Base-by-base conservation (phyloP, 2,329 filamentous ascomycete genomes). In the Xylariaceae sp. region DNA sequence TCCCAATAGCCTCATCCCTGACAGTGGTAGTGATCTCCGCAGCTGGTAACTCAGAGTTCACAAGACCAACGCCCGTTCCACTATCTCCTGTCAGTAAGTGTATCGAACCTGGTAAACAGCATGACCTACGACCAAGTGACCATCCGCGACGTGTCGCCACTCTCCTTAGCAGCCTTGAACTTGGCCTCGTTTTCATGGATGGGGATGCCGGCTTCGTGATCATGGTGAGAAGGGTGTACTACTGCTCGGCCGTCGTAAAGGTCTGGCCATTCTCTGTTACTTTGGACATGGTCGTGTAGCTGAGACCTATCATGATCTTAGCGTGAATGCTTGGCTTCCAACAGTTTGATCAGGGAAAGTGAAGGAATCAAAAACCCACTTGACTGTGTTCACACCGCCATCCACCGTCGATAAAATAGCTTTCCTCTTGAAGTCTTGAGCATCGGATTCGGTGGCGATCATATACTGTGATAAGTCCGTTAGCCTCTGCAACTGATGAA, bases 361-460 rank as follows among this genome's bases (percentile, higher is more conserved):
- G 14, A 18, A 16, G 16, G n/a, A 11, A 17, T 12, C 31, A 13
- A 12, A 14, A 28, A 58, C 64, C 62, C 42, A 71, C 65, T 72
- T 73, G 17, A 67, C 59, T 3, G 70, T 73, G 9, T 60, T 70
- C 6, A 53, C 34, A 13, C 62, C 70, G 0, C 70, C 70, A 39
- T 73, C 70, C 1, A 58, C 62, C 1, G 66, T 62, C 2, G 61
- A 57, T 6, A 72, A 19, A n/a, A 71, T 61, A 1, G 66, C 63
- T 47, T 67, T 53, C 44, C 65, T 66, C 49, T 67, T 69, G 18
- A 52, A 61, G 18, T 63, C 60, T 33, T 66, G 63, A 5, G 69
- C 67, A 12, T 65, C 62, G 3, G 69, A 70, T 48, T 73, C 69
- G 3, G 54, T 54, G 7, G 70, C 66, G 6, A 68, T 69, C 53